These are phyloP conservation scores for Guillardia theta DNA, from an alignment of 78 protist genomes.

Conservation along the genomic window DNA sequence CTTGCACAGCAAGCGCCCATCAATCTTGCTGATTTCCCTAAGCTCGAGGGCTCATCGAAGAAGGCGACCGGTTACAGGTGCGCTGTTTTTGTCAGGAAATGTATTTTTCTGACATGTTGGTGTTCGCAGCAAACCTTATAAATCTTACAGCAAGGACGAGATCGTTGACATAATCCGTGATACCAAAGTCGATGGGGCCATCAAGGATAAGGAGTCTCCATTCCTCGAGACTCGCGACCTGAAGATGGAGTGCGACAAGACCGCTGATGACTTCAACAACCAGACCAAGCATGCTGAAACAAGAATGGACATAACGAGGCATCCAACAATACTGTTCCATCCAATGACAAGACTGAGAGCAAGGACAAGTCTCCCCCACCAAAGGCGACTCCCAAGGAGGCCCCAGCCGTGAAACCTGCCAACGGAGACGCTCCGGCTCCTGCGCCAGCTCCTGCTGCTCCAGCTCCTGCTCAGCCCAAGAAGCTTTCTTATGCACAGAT, in stretches of 20 bases:
- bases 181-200: neutral
- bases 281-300: too few relatives aligned
- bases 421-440: too few relatives aligned
- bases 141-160: neutral
- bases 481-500: neutral
- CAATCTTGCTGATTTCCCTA: neutral
- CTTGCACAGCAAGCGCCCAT: conserved; percentile 11
- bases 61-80: neutral
- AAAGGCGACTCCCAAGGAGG: too few relatives aligned
- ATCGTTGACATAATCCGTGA: neutral
- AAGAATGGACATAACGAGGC: too few relatives aligned
- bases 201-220: neutral
- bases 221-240: neutral
- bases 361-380: too few relatives aligned
- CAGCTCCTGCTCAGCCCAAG: too few relatives aligned
- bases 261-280: neutral
- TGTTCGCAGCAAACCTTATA: neutral
- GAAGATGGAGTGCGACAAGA: neutral
- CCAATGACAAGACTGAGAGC: too few relatives aligned
- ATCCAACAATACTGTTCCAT: too few relatives aligned
- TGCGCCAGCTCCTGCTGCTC: too few relatives aligned
- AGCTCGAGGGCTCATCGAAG: neutral
- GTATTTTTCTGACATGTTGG: too few relatives aligned
- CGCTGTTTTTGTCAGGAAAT: too few relatives aligned
- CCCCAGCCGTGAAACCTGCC: too few relatives aligned